Percentiles rank a stretch among this genome's conserved stretches.
Evolutionary conservation across 495 filamentous ascomycete genomes (phyloP).

Genomic region (Aspergillus sparsus): DNA sequence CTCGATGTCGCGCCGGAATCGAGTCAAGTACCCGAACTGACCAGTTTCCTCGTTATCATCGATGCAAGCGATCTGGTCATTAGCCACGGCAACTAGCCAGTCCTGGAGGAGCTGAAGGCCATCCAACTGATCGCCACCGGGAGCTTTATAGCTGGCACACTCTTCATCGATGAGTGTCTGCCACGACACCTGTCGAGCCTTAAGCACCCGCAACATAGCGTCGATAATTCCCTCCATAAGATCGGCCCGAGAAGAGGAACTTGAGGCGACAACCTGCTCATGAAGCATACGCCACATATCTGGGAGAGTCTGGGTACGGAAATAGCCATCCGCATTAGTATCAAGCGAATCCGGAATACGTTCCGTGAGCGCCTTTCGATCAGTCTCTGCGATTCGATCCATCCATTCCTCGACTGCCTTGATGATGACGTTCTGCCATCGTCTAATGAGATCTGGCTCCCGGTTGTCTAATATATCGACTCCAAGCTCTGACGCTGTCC

Average conservation of each 20-base stretch:
- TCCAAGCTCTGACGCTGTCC: slow-evolving; percentile 66
- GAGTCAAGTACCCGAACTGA: slow-evolving; percentile 72
- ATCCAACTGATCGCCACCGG: slow-evolving; percentile 64
- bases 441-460: slow-evolving; percentile 83
- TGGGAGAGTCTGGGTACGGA: slow-evolving; percentile 84
- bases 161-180: slow-evolving; percentile 88
- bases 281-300: slow-evolving; percentile 98
- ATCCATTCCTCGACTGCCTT: slow-evolving; percentile 97
- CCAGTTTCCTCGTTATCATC: slow-evolving; percentile 75
- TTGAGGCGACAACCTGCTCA: slow-evolving; percentile 82
- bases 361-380: slow-evolving; percentile 75
- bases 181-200: slow-evolving; percentile 78
- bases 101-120: slow-evolving; percentile 81
- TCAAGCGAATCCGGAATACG: slow-evolving; percentile 78
- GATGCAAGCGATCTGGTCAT: slow-evolving; percentile 97
- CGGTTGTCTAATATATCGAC: slow-evolving; percentile 87
- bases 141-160: slow-evolving; percentile 63
- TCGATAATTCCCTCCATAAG: slow-evolving; percentile 92
- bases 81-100: slow-evolving; percentile 95
- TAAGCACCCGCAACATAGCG: slow-evolving; percentile 85
- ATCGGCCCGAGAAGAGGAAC: slow-evolving; percentile 76
- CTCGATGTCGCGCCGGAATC: slow-evolving; percentile 77
- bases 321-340: slow-evolving; percentile 79
- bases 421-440: slow-evolving; percentile 93
- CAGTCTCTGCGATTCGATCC: slow-evolving; percentile 79